A percentile compares a stretch with the other conserved stretches of the same genome.
Conservation (phyloP, 2,329 filamentous ascomycete genomes). For the Colletotrichum magnum region DNA sequence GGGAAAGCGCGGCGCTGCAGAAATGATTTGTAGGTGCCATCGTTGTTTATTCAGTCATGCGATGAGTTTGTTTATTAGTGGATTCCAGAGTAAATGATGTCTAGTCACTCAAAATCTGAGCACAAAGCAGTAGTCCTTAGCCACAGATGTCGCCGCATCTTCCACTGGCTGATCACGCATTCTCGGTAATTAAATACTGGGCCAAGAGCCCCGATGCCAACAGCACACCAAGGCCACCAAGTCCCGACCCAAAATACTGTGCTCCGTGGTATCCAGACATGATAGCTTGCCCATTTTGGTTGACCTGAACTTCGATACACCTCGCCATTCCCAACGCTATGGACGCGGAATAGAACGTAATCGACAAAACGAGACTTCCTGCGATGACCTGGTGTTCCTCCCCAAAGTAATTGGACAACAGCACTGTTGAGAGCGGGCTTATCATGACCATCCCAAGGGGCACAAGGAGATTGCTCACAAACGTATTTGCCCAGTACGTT, state of each 20-base stretch:
- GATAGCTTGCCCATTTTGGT: constrained; percentile 43
- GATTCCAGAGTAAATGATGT: not conserved
- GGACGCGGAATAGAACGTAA: constrained; percentile 78
- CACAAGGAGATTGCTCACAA: constrained; percentile 70
- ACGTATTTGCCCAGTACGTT: constrained; percentile 75
- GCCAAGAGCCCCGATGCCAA: not conserved
- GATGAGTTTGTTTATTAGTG: not conserved
- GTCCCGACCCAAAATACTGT: constrained; percentile 57
- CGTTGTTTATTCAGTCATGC: too few species aligned
- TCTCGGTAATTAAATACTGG: not conserved
- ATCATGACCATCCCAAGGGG: constrained; percentile 76
- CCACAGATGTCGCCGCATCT: not conserved
- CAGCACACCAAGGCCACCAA: constrained; percentile 41
- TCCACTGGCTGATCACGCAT: not conserved
- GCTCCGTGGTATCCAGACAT: constrained; percentile 54
- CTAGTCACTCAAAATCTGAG: not conserved
- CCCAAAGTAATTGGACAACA: constrained; percentile 67
- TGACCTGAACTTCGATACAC: constrained; percentile 66
- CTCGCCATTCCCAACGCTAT: constrained; percentile 76
- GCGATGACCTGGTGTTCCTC: constrained; percentile 61
- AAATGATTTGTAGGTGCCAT: too few species aligned
- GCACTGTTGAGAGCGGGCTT: constrained; percentile 72
- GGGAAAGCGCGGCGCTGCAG: not conserved
- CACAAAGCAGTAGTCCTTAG: not conserved
- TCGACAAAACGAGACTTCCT: constrained; percentile 71